Base-by-base conservation (phyloP, 1,284 basidiomycete species). In the Heterobasidion annosum region DNA sequence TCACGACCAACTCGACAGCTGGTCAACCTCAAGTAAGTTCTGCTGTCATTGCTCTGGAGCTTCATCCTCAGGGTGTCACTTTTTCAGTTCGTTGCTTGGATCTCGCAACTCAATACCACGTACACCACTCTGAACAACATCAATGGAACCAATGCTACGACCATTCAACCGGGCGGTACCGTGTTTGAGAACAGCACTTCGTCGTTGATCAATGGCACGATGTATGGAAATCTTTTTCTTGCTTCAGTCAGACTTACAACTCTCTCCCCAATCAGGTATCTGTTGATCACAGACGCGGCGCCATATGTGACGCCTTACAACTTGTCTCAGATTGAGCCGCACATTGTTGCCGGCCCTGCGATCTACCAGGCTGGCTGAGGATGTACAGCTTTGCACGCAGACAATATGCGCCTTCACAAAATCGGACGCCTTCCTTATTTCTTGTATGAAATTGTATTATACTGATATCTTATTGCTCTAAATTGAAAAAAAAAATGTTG, bases 21-120 rank as follows among this genome's bases (percentile, higher is more conserved):
- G 73, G 74, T 2, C 60, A 63, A 18, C 66, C 77, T 34, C 70
- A 73, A 69, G 75, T 73, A 54, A 25, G 64, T 60, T 51, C 32
- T n/a, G 15, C 7, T 48, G 46, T 16, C 33, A 34, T 53, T 62
- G 63, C 66, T 61, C 32, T 58, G 62, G n/a, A 16, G 19, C 2
- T 40, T 55, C 34, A n/a, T 56, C 19, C 51, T 45, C n/a, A 34
- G 7, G 44, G 48, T 35, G 49, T 47, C 15, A 34, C 25, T 25
- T 4, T 37, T 43, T 2, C 34, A 70, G 68, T 76, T 62, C 46
- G 73, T 67, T 47, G 79, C 74, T 42, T 83, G 78, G 76, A 76
- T 84, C 48, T 75, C 72, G 32, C 82, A 85, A 64, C 65, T 83
- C 52, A 85, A 85, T 71, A 74, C 74, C n/a, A 85, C 83, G 13